Percentiles rank a stretch among this genome's conserved stretches.
phyloP scores from a whole-genome alignment of 1,284 basidiomycete genomes.

The Tylopilus sp. region DNA sequence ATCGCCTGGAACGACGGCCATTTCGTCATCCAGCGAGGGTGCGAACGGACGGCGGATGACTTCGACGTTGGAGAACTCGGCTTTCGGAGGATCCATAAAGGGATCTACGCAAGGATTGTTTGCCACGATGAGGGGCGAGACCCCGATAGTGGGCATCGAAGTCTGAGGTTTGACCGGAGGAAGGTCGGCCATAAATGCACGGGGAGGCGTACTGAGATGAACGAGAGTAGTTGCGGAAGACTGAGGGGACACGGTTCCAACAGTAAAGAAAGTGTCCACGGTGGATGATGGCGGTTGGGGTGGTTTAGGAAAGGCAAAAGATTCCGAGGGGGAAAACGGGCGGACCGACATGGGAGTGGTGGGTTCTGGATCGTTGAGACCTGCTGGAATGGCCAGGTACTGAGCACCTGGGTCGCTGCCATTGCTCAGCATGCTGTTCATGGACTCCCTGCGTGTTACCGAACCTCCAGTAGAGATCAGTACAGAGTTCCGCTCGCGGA shows the following conservation, averaged over 20 bases:
- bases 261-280: background rate
- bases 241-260: slow-evolving; percentile 1
- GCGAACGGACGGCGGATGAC: slow-evolving; percentile 52
- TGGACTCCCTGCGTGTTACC: slow-evolving; percentile 34
- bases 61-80: slow-evolving; percentile 41
- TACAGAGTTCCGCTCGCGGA: slow-evolving; percentile 33
- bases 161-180: background rate
- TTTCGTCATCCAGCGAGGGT: slow-evolving; percentile 57
- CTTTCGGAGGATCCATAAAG: slow-evolving; percentile 35
- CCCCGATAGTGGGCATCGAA: background rate
- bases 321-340: slow-evolving; percentile 61
- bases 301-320: slow-evolving; percentile 63
- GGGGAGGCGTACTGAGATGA: slow-evolving; percentile 17
- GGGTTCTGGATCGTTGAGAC: slow-evolving; percentile 16
- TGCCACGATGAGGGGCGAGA: slow-evolving; percentile 5
- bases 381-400: slow-evolving; percentile 37
- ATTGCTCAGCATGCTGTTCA: slow-evolving; percentile 37
- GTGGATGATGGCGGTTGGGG: slow-evolving; percentile 34
- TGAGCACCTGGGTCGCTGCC: slow-evolving; percentile 34
- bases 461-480: slow-evolving; percentile 21
- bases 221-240: slow-evolving; percentile 24
- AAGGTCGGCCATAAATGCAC: slow-evolving; percentile 16
- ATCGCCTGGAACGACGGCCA: slow-evolving; percentile 51
- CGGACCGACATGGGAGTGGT: slow-evolving; percentile 55
- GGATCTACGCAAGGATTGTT: slow-evolving; percentile 37